Conservation (phyloP, 306 rosid species). For the Corylus avellana region DNA sequence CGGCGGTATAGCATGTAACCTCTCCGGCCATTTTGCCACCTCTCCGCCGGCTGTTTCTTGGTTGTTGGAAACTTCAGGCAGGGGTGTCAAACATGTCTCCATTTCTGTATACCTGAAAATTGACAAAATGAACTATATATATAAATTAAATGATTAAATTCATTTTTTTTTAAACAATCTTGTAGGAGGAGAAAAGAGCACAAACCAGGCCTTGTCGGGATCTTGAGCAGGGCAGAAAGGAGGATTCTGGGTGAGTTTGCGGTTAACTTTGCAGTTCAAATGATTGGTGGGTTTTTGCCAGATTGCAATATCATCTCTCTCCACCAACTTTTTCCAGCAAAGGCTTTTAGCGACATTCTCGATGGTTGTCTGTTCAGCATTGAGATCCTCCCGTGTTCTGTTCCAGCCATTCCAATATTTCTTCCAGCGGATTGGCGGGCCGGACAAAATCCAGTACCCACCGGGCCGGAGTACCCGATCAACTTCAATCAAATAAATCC, state of each 20-base stretch:
- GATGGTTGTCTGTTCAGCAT: conserved; percentile 56
- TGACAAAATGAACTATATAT: not conserved
- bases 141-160: no score
- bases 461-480: conserved; percentile 75
- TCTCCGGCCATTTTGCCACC: conserved; percentile 67
- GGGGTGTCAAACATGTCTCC: conserved; percentile 68
- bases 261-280: conserved; percentile 46
- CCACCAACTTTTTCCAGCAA: conserved; percentile 68
- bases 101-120: conserved; percentile 65
- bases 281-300: conserved; percentile 83
- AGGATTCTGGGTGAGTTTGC: conserved; percentile 29
- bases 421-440: conserved; percentile 74
- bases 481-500: conserved; percentile 60
- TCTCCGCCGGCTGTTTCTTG: conserved; percentile 67
- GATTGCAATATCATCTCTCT: conserved; percentile 69
- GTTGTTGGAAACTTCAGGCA: conserved; percentile 58
- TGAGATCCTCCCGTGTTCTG: conserved; percentile 69
- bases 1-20: conserved; percentile 62
- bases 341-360: conserved; percentile 71
- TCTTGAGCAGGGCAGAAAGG: conserved; percentile 50
- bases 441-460: conserved; percentile 82
- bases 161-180: no score
- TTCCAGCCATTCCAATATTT: conserved; percentile 71
- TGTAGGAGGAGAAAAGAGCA: not conserved
- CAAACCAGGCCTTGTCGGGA: conserved; percentile 71